Evolutionary conservation across 108 stramenopile genomes (phyloP), one percentile per base, ranked within the genome.

Genomic region (Parietichytrium sp.): DNA sequence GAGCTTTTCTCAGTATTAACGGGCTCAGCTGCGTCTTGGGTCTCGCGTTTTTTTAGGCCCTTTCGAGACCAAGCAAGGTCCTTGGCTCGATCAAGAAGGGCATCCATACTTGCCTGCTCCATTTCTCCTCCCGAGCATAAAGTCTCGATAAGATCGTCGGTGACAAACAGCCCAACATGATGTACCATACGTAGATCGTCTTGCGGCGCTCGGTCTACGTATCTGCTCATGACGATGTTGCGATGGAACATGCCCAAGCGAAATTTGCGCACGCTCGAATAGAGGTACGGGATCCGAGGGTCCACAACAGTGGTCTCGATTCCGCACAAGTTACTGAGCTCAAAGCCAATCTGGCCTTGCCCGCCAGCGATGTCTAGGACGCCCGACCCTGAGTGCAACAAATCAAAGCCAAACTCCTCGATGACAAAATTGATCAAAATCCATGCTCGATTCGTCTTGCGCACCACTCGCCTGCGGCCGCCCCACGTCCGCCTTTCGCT

Each of bases 361-460:
- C 94, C 94, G 29, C 94, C 94, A 1, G 94, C 94, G 2, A 85
- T 92, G 83, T 94, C 94, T 30, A 94, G 30, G 16, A 93, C 90
- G 61, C 61, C 61, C 10, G 61, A 72, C 10, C 61, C 61, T 16
- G 23, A 15, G 20, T 1, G 38, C 18, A 72, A 25, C 6, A 8
- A 6, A 6, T 31, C 61, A 6, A 23, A n/a, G 1, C 61, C 61
- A 27, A 72, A 72, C 6, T 2, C 20, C 10, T 72, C 3, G 2
- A 72, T 33, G n/a, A 27, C 38, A 27, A 72, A 72, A 10, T 42
- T 31, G 33, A 33, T 16, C 1, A 72, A 72, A 45, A 72, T 42
- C 23, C 61, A 33, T 27, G 45, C 61, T 6, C 61, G 61, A 20
- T 42, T 42, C 23, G 18, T 42, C 42, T 72, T 72, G 61, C 61